Evolutionary conservation across 768 basidiomycete genomes (phyloP).

Genomic region (Agaricus subrufescens): DNA sequence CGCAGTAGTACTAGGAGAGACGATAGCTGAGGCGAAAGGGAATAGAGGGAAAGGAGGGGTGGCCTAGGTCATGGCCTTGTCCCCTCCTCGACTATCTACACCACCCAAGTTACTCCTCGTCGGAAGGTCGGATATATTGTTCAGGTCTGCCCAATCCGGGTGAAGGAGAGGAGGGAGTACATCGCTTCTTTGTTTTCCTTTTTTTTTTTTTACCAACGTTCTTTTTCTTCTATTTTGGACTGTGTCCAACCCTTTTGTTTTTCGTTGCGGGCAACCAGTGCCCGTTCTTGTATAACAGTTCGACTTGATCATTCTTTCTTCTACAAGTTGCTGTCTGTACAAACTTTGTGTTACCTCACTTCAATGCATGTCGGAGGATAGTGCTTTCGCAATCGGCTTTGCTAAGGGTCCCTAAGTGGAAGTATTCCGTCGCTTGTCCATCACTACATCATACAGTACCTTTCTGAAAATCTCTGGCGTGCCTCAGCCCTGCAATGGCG

Average conservation of each 20-base stretch:
- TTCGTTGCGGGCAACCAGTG: not conserved
- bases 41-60: slow-evolving; percentile 55
- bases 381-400: not conserved
- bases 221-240: not conserved
- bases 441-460: not conserved
- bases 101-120: not conserved
- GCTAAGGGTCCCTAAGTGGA: too few relatives aligned
- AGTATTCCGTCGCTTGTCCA: not conserved
- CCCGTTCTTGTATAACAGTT: not conserved
- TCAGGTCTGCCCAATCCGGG: slow-evolving; percentile 1
- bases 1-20: slow-evolving; percentile 65
- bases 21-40: slow-evolving; percentile 58
- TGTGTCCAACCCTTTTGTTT: slow-evolving; percentile 7
- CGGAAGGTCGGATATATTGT: not conserved
- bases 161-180: slow-evolving; percentile 4
- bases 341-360: not conserved
- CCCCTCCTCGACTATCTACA: not conserved
- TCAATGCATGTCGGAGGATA: not conserved
- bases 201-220: slow-evolving; percentile 1
- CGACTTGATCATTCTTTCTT: not conserved
- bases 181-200: slow-evolving; percentile 2
- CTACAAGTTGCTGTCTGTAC: not conserved
- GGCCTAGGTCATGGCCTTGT: slow-evolving; percentile 34
- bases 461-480: not conserved
- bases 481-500: slow-evolving; percentile 19